A percentile compares a stretch with the other conserved stretches of the same genome.
These are phyloP conservation scores for Prunus mume DNA, from an alignment of 306 rosid species.

Conservation along the genomic window DNA sequence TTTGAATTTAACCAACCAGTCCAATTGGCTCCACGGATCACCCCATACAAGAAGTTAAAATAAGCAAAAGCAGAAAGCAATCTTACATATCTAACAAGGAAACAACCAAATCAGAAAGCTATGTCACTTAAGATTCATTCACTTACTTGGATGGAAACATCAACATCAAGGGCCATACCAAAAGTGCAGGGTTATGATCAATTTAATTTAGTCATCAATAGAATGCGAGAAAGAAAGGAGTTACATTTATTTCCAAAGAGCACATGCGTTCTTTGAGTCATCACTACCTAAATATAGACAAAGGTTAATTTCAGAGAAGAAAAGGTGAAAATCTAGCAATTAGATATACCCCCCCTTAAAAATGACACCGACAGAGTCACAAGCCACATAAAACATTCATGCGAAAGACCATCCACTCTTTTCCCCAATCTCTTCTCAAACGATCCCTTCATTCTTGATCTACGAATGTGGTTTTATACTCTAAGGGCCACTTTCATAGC, in stretches of 20 bases:
- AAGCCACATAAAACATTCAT: constrained; percentile 3
- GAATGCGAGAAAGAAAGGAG: constrained; percentile 6
- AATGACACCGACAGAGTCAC: no score
- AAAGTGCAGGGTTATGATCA: background rate
- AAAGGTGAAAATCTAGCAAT: constrained; percentile 21
- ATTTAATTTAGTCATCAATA: background rate
- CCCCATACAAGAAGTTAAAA: background rate
- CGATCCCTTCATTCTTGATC: constrained; percentile 18
- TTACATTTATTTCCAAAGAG: constrained; percentile 33
- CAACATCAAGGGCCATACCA: constrained; percentile 13
- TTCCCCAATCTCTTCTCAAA: constrained; percentile 24
- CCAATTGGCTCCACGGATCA: background rate
- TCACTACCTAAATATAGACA: constrained; percentile 48
- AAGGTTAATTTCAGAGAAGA: constrained; percentile 18
- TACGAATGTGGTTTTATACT: constrained; percentile 22
- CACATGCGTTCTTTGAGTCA: constrained; percentile 7
- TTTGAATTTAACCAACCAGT: background rate
- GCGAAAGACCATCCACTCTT: constrained; percentile 19
- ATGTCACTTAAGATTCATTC: background rate
- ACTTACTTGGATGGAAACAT: background rate
- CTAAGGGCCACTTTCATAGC: constrained; percentile 8
- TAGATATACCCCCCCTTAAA: constrained; percentile 30
- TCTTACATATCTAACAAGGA: background rate
- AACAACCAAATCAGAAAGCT: background rate
- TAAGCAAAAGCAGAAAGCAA: background rate